Evolutionary conservation across 495 filamentous ascomycete genomes (phyloP).

Genomic region (Xylaria longipes): DNA sequence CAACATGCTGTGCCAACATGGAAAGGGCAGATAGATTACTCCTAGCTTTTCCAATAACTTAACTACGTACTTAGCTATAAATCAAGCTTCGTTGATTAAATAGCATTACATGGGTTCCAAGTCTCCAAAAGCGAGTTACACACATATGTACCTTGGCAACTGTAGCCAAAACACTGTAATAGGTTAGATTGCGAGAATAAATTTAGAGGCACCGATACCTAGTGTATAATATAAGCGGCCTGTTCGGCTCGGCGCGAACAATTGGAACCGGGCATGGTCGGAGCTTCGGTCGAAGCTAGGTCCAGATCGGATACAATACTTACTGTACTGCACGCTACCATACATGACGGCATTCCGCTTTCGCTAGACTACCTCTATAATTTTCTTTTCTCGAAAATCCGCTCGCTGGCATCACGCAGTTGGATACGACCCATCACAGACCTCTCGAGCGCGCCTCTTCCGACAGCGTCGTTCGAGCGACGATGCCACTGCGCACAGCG

Average conservation of each 20-base stretch:
- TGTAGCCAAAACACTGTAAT: neutral
- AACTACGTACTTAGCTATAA: no score
- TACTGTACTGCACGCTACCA: neutral
- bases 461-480: slow-evolving; percentile 26
- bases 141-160: no score
- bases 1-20: no score
- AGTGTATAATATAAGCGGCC: neutral
- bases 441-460: neutral
- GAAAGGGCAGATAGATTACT: no score
- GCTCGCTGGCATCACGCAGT: neutral
- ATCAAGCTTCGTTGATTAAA: no score
- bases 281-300: neutral
- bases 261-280: neutral
- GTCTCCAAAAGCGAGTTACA: neutral
- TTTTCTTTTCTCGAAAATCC: slow-evolving; percentile 1
- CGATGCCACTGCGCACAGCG: slow-evolving; percentile 27
- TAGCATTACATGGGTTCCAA: no score
- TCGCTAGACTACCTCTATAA: neutral
- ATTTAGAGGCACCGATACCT: neutral
- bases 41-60: no score
- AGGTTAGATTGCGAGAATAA: neutral
- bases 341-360: slow-evolving; percentile 28
- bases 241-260: slow-evolving; percentile 3
- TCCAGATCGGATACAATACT: neutral
- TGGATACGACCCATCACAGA: neutral